Evolutionary conservation across 257 asterid species (phyloP).

Genomic region (Sherardia arvensis): DNA sequence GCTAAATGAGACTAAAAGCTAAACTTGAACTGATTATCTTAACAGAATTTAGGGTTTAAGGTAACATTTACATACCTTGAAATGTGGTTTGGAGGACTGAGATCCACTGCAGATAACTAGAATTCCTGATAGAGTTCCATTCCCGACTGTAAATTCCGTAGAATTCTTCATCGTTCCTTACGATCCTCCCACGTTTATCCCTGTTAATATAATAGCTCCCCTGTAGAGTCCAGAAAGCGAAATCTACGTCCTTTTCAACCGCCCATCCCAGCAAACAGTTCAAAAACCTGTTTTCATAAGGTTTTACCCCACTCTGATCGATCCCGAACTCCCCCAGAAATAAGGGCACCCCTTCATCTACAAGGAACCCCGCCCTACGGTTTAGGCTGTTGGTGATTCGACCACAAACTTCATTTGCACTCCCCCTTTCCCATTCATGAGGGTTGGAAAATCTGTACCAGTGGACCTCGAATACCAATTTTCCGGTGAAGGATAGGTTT

Average conservation of each 20-base stretch:
- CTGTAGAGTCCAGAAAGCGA: slow-evolving; percentile 82
- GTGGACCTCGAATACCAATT: slow-evolving; percentile 69
- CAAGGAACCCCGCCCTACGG: slow-evolving; percentile 44
- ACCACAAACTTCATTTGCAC: slow-evolving; percentile 74
- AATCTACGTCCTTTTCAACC: slow-evolving; percentile 70
- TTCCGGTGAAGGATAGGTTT: slow-evolving; percentile 41
- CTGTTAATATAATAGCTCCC: slow-evolving; percentile 78
- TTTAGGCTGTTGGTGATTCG: slow-evolving; percentile 27
- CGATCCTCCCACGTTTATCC: too few relatives aligned
- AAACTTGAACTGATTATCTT: slow-evolving; percentile 24
- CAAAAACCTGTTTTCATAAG: slow-evolving; percentile 65
- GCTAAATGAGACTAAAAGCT: too few relatives aligned
- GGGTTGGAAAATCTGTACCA: slow-evolving; percentile 81
- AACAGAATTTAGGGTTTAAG: too few relatives aligned
- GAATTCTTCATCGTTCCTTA: slow-evolving; percentile 49
- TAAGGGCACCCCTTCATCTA: slow-evolving; percentile 82
- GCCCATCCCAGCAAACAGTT: slow-evolving; percentile 90
- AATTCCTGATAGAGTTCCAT: slow-evolving; percentile 60
- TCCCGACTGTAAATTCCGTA: slow-evolving; percentile 68
- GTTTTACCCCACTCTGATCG: slow-evolving; percentile 66
- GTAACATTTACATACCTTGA: slow-evolving; percentile 70
- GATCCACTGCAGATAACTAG: slow-evolving; percentile 45
- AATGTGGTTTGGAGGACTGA: slow-evolving; percentile 62
- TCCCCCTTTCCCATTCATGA: slow-evolving; percentile 49
- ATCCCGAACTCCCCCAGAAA: slow-evolving; percentile 77